Base-by-base conservation (phyloP, 2,329 filamentous ascomycete genomes). In the Hymenoscyphus salicellus region DNA sequence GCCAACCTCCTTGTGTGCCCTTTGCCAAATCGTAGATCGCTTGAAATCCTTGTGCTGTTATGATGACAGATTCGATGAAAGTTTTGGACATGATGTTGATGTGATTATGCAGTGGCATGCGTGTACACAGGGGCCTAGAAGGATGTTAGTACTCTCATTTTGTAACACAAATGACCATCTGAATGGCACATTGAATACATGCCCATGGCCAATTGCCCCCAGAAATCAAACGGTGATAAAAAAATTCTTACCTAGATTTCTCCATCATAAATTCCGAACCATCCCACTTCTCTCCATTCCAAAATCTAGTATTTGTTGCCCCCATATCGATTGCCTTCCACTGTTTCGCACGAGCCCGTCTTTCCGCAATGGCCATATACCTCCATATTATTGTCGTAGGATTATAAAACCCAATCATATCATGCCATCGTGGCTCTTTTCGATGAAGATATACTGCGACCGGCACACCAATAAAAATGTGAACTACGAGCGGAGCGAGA, bases 231-330 rank as follows among this genome's bases (percentile, higher is more conserved):
- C 5, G 14, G 36, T 16, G 3, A 3, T 2, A 38, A 16, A 63
- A 7, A 38, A 63, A 1, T 60, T 63, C 5, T 61, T 32, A 32
- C 63, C 68, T 5, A 30, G 63, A 38, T 38, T 38, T 38, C 2
- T 32, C 32, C 46, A 73, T 63, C 68, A 76, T 73, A 6, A 66
- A 65, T 61, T 78, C 73, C 11, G 69, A 72, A 4, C 75, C 76
- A 65, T 77, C 71, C 77, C 77, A 78, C 1, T 74, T 72, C 2
- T 69, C 58, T 6, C 61, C 58, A 0, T 73, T 76, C 77, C 76
- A 78, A 64, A 78, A 77, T 10, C 75, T 61, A 1, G 75, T 73
- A 62, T 77, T 78, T 49, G 60, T 73, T 4, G 76, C 73, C 2
- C 74, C 75, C 58, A 77, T 64, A 28, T 75, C 71, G 6, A 58